Evolutionary conservation across 306 rosid species (phyloP), one percentile per base, ranked within the genome.

Genomic region (Herpetospermum pedunculosum): DNA sequence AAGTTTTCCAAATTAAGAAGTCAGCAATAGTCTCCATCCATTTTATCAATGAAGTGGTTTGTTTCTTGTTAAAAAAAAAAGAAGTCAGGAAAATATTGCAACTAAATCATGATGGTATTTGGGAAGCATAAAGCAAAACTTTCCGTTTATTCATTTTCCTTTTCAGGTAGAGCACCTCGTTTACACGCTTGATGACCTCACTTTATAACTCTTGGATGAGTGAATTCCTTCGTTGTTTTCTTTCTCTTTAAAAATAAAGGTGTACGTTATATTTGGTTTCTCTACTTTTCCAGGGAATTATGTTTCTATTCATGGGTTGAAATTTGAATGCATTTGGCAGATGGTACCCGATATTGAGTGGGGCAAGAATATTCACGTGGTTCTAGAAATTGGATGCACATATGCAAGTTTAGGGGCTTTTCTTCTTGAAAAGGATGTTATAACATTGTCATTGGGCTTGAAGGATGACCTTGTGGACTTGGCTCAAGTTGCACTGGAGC

Each of bases 281-380:
- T 41, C 19, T 65, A 40, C 32, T 38, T 65, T 4, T 65, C 28
- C 1, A 37, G 46, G 72, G 72, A 14, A 40, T 26, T 25, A 43
- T 67, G 52, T 43, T 67, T 40, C 13, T 67, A 67, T 40, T 37
- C 53, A 23, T 67, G 48, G 53, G 34, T 23, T 41, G 53, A 21
- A 67, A 41, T 67, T 11, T 43, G 48, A 32, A 80, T 43, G 76
- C 75, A 72, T 81, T 69, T 82, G 80, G 77, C 87, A 94, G 98
- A 94, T 87, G 94, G 98, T 94, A 78, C 98, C 97, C 15, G 98
- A 94, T 84, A 88, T 94, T 44, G 97, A 91, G 67, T 94, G 96
- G 97, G 98, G 98, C 53, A 91, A 94, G 84, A 91, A 89, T 80
- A 89, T 94, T 55, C 97, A 88, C 47, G 72, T 89, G 57, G 82